Conservation (phyloP, 495 filamentous ascomycete species). For the Neurospora africana region DNA sequence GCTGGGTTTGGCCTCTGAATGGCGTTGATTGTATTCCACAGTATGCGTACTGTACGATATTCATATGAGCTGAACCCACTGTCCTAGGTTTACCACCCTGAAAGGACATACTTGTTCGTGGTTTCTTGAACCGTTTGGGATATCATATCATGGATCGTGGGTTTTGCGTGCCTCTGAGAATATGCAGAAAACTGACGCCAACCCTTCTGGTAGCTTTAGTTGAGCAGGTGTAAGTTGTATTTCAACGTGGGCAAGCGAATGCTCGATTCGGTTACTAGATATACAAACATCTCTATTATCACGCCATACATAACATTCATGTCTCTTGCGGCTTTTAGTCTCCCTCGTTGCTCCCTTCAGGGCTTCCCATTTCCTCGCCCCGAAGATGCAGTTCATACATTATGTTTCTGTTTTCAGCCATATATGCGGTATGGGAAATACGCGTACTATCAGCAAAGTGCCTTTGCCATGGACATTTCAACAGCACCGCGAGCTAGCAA, state of each 20-base stretch:
- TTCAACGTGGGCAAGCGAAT: background rate
- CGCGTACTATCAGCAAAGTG: background rate
- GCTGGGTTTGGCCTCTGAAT: background rate
- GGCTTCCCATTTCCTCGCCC: background rate
- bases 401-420: background rate
- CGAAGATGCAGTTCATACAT: background rate
- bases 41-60: background rate
- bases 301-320: background rate
- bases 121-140: background rate
- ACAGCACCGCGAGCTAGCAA: background rate
- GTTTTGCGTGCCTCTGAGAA: background rate
- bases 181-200: background rate
- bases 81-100: background rate
- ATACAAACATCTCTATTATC: background rate
- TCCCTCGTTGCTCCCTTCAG: background rate
- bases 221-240: background rate
- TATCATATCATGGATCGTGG: background rate
- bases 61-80: background rate
- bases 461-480: background rate
- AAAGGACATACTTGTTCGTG: background rate
- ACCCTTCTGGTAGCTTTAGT: background rate
- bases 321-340: background rate
- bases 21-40: background rate
- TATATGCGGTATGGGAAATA: background rate
- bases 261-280: background rate